Percentiles rank a stretch among this genome's conserved stretches.
Conservation (phyloP, 1,139 yeast species). For the Saccharomycopsis crataegensis region DNA sequence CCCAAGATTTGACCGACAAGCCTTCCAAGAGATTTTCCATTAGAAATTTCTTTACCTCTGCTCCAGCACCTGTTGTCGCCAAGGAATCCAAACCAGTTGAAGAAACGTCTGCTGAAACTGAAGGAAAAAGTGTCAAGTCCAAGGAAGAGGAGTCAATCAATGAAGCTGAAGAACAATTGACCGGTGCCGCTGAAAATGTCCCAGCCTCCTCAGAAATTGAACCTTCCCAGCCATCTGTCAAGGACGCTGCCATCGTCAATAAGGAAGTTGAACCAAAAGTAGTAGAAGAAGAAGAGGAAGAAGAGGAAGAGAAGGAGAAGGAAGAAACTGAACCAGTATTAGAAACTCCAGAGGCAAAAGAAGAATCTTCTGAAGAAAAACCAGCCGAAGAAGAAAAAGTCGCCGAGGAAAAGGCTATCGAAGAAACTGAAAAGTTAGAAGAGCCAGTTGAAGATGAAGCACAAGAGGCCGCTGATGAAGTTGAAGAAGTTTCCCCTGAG, state of each 20-base stretch:
- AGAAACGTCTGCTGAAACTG: slow-evolving; percentile 1
- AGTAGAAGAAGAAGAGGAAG: slow-evolving; percentile 1
- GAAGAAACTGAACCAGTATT: not conserved
- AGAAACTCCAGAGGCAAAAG: not conserved
- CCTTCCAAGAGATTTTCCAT: slow-evolving; percentile 4
- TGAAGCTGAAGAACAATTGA: not conserved
- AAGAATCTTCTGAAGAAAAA: not conserved
- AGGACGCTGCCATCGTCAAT: not conserved
- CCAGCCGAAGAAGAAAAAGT: not conserved
- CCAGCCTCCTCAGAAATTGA: not conserved
- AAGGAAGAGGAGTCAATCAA: not conserved
- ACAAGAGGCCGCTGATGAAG: not conserved
- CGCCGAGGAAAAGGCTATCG: not conserved
- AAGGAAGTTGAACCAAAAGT: slow-evolving; percentile 3
- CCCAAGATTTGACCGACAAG: slow-evolving; percentile 8
- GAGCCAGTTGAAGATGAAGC: not conserved
- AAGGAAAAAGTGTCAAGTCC: not conserved
- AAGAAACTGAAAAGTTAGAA: not conserved
- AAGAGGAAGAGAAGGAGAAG: slow-evolving; percentile 1
- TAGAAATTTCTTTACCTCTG: slow-evolving; percentile 2
- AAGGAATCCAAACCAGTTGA: not conserved
- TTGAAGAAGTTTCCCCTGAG: not conserved
- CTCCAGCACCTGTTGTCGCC: not conserved
- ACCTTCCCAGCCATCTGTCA: too few relatives aligned
- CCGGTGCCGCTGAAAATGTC: not conserved